Evolutionary conservation across 2,329 filamentous ascomycete genomes (phyloP).

Genomic region (Cladosporium sp.): DNA sequence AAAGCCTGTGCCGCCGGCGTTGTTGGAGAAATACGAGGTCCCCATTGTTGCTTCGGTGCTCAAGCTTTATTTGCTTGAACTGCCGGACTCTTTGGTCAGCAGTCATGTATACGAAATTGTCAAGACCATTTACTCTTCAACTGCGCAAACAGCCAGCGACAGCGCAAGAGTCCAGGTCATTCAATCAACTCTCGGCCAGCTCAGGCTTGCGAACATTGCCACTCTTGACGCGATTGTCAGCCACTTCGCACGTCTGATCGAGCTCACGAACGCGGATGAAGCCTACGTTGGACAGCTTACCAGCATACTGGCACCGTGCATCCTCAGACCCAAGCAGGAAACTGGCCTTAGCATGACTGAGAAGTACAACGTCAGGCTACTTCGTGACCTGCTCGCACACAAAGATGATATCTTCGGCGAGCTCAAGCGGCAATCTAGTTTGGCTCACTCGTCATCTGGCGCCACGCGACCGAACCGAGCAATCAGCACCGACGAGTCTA

Average conservation of each 20-base stretch:
- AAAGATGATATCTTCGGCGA: constrained; percentile 95
- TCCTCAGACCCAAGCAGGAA: constrained; percentile 80
- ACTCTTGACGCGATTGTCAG: constrained; percentile 98
- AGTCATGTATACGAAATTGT: constrained; percentile 98
- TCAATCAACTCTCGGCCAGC: constrained; percentile 90
- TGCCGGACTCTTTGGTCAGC: constrained; percentile 96
- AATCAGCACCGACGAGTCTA: constrained; percentile 92
- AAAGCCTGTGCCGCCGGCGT: constrained; percentile 68
- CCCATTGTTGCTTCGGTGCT: constrained; percentile 88
- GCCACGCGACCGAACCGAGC: constrained; percentile 63
- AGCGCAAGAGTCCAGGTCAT: constrained; percentile 80
- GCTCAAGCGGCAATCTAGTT: constrained; percentile 80
- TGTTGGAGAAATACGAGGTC: constrained; percentile 84
- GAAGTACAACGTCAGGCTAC: constrained; percentile 82
- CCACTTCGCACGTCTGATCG: constrained; percentile 93
- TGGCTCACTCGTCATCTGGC: constrained; percentile 60
- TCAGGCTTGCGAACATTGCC: constrained; percentile 94
- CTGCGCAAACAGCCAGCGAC: constrained; percentile 70
- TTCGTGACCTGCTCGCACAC: constrained; percentile 86
- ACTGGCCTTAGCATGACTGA: constrained; percentile 93
- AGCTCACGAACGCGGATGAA: constrained; percentile 93
- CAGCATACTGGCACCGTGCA: constrained; percentile 71
- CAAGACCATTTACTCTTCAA: constrained; percentile 89
- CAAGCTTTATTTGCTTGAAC: constrained; percentile 90
- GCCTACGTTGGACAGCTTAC: constrained; percentile 72